Evolutionary conservation across 1,284 basidiomycete genomes (phyloP), one percentile per base, ranked within the genome.

Genomic region (Abortiporus biennis): DNA sequence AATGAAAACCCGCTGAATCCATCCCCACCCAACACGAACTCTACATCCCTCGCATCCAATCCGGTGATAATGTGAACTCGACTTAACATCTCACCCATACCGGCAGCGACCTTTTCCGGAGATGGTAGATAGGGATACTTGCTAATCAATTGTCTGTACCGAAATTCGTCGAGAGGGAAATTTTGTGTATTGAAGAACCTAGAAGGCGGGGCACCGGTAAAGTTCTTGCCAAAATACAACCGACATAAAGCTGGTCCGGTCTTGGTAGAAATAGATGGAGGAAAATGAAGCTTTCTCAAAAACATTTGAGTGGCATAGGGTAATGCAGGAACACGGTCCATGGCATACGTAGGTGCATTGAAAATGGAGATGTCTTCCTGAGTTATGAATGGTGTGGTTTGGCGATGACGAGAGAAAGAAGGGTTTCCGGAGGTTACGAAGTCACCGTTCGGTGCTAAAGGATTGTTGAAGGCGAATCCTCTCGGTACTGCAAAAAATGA

Each of bases 21-120:
- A 17, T 30, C 47, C 9, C 62, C 60, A 12, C 55, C 57, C 35
- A 64, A 34, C 9, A 60, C 55, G 42, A 63, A 64, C 52, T 63
- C 62, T 27, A 64, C 43, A 43, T 64, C 63, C 8, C 58, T 53
- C 21, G 47, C 62, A 50, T 63, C 61, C 38, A 43, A 54, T 4
- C 54, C 55, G 12, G 38, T 50, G 15, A 19, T 34, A 43, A 49
- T 56, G 42, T 64, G 59, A 22, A 63, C 34, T 17, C 46, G 42
- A 4, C 47, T 52, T 13, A 64, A 42, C 55, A 57, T 56, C 38
- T 58, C 52, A 17, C 58, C 59, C 54, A 63, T 63, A 3, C 59
- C 62, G 13, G 32, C n/a, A 9, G 50, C 54, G 13, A 63, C 50
- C 5, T 56, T 50, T 40, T 53, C 45, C 6, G 45, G 37, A 3